Conservation (phyloP, 139 green algal species). For the Chlorokybus atmophyticus region DNA sequence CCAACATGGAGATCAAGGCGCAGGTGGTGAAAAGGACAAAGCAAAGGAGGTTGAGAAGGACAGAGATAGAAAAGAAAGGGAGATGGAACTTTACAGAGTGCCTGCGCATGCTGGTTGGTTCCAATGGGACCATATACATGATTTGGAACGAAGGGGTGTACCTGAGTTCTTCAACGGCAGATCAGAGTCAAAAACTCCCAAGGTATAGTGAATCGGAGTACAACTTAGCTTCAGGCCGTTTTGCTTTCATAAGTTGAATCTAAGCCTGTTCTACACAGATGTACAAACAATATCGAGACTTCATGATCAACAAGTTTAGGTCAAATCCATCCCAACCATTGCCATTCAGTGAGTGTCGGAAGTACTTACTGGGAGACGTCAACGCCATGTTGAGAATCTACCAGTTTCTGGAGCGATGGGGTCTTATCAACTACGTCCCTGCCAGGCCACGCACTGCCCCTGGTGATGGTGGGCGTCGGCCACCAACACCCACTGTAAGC, state of each 20-base stretch:
- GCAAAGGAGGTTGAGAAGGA: slow-evolving; percentile 1
- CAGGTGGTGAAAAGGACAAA: background rate
- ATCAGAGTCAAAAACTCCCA: slow-evolving; percentile 18
- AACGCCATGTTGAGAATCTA: slow-evolving; percentile 47
- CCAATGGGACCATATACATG: slow-evolving; percentile 42
- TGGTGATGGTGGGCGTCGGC: too few species aligned
- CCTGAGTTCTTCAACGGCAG: slow-evolving; percentile 53
- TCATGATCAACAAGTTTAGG: slow-evolving; percentile 56
- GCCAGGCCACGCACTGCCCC: too few species aligned
- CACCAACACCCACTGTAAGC: too few species aligned
- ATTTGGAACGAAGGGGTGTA: slow-evolving; percentile 40
- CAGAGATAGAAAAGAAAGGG: background rate
- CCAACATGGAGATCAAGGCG: too few species aligned
- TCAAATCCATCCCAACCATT: slow-evolving; percentile 36
- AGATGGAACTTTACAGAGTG: slow-evolving; percentile 37
- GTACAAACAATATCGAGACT: slow-evolving; percentile 53
- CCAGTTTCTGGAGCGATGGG: slow-evolving; percentile 64
- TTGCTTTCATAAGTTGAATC: too few species aligned
- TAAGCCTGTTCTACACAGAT: too few species aligned
- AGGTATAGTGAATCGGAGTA: too few species aligned
- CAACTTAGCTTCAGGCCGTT: too few species aligned
- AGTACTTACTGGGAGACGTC: slow-evolving; percentile 44
- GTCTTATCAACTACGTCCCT: slow-evolving; percentile 77
- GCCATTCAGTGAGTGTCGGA: slow-evolving; percentile 45
- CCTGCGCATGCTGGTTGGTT: slow-evolving; percentile 60